A percentile compares a stretch with the other conserved stretches of the same genome.
phyloP scores from a whole-genome alignment of 371 early-diverging fungal species.

The Rhizopus arrhizus region DNA sequence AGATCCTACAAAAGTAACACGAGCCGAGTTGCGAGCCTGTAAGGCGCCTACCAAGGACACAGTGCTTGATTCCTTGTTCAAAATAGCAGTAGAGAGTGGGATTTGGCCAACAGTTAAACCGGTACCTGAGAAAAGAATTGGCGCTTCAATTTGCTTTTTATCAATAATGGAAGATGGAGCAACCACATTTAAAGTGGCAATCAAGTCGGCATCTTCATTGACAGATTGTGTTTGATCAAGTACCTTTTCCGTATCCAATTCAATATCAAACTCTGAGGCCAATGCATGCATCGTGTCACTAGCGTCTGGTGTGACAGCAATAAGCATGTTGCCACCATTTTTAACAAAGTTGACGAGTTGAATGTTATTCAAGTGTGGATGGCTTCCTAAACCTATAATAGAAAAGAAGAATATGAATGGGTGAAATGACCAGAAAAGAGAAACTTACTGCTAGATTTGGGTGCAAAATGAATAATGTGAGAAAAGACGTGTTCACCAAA shows the following conservation, averaged over 20 bases:
- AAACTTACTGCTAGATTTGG: slow-evolving; percentile 62
- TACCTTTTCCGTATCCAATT: slow-evolving; percentile 73
- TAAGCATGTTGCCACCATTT: slow-evolving; percentile 86
- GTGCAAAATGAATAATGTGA: slow-evolving; percentile 75
- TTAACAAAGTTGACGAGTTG: slow-evolving; percentile 83
- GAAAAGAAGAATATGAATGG: neutral
- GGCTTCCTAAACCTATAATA: slow-evolving; percentile 39
- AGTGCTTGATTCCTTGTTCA: slow-evolving; percentile 62
- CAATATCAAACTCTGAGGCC: slow-evolving; percentile 84
- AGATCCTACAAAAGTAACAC: slow-evolving; percentile 85
- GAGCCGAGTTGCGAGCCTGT: slow-evolving; percentile 89
- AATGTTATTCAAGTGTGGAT: slow-evolving; percentile 51
- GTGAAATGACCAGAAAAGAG: neutral
- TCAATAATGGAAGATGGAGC: slow-evolving; percentile 39
- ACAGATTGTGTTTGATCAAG: slow-evolving; percentile 70
- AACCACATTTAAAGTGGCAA: slow-evolving; percentile 34
- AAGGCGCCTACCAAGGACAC: slow-evolving; percentile 75
- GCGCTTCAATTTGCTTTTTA: slow-evolving; percentile 35
- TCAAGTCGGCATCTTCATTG: slow-evolving; percentile 38
- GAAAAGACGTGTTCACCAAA: slow-evolving; percentile 65
- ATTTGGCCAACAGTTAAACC: slow-evolving; percentile 63
- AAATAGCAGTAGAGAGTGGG: slow-evolving; percentile 68
- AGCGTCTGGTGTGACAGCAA: slow-evolving; percentile 67
- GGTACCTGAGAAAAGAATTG: slow-evolving; percentile 78
- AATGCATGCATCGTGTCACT: slow-evolving; percentile 76